Evolutionary conservation across 768 basidiomycete species (phyloP).

Genomic region (Russula emetica): DNA sequence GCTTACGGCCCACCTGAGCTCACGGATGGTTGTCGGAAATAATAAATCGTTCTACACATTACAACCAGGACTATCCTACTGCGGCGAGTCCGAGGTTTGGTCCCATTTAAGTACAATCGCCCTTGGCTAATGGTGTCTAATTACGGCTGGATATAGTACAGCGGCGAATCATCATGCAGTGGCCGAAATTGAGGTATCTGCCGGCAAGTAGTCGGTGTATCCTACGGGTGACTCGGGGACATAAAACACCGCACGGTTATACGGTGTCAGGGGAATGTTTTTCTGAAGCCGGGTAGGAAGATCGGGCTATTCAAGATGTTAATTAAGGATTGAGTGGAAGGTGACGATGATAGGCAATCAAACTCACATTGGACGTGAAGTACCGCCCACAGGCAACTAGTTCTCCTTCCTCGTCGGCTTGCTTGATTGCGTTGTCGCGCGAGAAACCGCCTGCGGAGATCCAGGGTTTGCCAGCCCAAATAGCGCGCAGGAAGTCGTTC

Average conservation of each 20-base stretch:
- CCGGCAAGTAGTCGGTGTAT: not conserved
- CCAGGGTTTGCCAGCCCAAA: conserved; percentile 43
- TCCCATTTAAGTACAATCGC: not conserved
- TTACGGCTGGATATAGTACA: not conserved
- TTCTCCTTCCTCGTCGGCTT: conserved; percentile 36
- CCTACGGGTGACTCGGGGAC: not conserved
- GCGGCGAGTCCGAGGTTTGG: no score
- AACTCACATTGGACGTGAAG: conserved; percentile 37
- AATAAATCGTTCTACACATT: no score
- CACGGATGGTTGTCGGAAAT: no score
- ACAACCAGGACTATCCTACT: no score
- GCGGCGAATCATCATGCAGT: not conserved
- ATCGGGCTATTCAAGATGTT: conserved; percentile 33
- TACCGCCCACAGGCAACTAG: conserved; percentile 39
- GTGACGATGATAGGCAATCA: not conserved
- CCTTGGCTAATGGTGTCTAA: not conserved
- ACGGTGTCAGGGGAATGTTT: conserved; percentile 30
- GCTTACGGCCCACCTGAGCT: no score
- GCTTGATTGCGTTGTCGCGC: conserved; percentile 38
- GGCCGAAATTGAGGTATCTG: not conserved
- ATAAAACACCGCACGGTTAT: conserved; percentile 30
- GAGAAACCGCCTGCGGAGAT: conserved; percentile 47
- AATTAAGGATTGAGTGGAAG: not conserved
- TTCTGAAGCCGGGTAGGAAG: conserved; percentile 33
- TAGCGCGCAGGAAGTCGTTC: conserved; percentile 44